phyloP scores from a whole-genome alignment of 1,139 yeast species.

The Ogataea hybrid region DNA sequence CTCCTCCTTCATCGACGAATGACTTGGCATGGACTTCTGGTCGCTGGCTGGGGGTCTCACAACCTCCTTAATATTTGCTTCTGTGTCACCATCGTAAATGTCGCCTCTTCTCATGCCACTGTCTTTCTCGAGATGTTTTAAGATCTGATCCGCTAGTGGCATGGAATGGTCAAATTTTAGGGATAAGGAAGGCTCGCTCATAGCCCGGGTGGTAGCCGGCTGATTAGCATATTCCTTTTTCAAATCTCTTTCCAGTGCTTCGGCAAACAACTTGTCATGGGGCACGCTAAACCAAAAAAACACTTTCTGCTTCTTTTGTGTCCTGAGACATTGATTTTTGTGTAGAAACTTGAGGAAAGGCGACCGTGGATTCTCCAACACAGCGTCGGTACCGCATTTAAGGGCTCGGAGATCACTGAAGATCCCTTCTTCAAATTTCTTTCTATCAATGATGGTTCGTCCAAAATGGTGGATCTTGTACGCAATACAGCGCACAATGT shows the following conservation, averaged over 20 bases:
- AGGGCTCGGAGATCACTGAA: conserved; percentile 86
- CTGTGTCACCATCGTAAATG: conserved; percentile 16
- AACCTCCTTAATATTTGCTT: conserved; percentile 11
- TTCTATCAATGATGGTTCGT: conserved; percentile 75
- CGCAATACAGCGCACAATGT: conserved; percentile 87
- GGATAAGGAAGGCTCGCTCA: conserved; percentile 60
- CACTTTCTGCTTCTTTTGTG: conserved; percentile 96
- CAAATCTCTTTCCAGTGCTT: conserved; percentile 89
- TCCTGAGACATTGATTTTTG: conserved; percentile 83
- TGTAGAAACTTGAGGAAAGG: conserved; percentile 81
- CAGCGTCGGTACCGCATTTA: conserved; percentile 86
- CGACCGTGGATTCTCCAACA: conserved; percentile 85
- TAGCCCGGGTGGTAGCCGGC: conserved; percentile 58
- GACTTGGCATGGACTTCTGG: neutral
- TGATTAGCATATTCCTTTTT: conserved; percentile 68
- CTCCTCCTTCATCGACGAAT: conserved; percentile 11
- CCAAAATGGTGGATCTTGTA: conserved; percentile 92
- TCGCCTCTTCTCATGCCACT: conserved; percentile 15
- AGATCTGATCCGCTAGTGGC: conserved; percentile 48
- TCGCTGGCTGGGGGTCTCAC: conserved; percentile 13
- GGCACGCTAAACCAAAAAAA: conserved; percentile 97
- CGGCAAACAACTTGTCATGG: conserved; percentile 89
- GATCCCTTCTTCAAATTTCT: conserved; percentile 95
- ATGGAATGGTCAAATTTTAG: conserved; percentile 48
- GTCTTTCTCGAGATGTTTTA: conserved; percentile 38